These are phyloP conservation scores for Ligustrum vulgare DNA, from an alignment of 257 asterid genomes.

Conservation along the genomic window DNA sequence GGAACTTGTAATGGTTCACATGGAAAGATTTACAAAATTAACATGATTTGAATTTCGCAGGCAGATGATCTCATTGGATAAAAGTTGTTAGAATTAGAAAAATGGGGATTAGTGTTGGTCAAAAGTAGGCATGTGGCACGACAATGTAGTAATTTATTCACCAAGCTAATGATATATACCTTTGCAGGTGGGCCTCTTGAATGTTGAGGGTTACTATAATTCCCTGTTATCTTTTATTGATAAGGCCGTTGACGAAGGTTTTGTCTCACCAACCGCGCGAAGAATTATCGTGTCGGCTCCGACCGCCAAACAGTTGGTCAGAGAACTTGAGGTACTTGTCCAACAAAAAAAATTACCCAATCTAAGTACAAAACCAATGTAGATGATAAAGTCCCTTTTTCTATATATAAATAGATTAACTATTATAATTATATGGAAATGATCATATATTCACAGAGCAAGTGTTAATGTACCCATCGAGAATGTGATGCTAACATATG, in stretches of 20 bases:
- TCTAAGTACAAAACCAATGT: not conserved
- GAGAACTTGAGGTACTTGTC: slow-evolving; percentile 68
- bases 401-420: too few species aligned
- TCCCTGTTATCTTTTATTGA: slow-evolving; percentile 64
- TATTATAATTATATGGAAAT: too few species aligned
- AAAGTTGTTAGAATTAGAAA: not conserved
- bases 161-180: slow-evolving; percentile 18
- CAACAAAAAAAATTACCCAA: too few species aligned
- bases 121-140: slow-evolving; percentile 13
- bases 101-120: slow-evolving; percentile 18
- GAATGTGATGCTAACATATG: too few species aligned
- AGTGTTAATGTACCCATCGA: too few species aligned
- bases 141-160: not conserved
- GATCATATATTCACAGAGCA: too few species aligned
- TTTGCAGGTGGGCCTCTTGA: slow-evolving; percentile 85
- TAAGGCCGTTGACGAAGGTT: slow-evolving; percentile 97
- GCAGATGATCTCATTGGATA: slow-evolving; percentile 18
- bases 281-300: slow-evolving; percentile 93
- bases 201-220: slow-evolving; percentile 90
- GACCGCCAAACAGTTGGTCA: slow-evolving; percentile 67
- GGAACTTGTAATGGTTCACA: slow-evolving; percentile 31
- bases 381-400: too few species aligned
- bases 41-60: not conserved
- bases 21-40: slow-evolving; percentile 24
- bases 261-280: slow-evolving; percentile 84